Percentiles rank a stretch among this genome's conserved stretches.
These are phyloP conservation scores for Chiua sp. DNA, from an alignment of 1,284 basidiomycete species.

Conservation along the genomic window DNA sequence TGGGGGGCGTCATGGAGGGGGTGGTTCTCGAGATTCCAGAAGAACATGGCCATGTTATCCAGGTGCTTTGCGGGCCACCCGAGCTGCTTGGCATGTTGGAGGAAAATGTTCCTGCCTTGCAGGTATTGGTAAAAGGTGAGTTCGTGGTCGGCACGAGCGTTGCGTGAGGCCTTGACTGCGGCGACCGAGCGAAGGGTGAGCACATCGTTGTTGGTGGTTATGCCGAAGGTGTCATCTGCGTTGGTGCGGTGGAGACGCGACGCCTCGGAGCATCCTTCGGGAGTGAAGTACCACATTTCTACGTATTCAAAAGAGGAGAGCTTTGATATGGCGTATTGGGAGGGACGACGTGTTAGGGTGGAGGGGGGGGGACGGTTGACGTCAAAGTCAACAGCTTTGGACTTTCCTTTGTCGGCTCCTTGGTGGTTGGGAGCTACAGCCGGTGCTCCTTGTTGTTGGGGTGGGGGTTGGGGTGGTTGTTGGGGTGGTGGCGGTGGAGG, in stretches of 20 bases:
- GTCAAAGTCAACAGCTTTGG: not conserved
- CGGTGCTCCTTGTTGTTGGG: too few species aligned
- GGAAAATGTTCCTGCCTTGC: not conserved
- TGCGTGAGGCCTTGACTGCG: not conserved
- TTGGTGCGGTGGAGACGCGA: not conserved
- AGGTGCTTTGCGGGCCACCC: not conserved
- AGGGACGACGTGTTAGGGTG: slow-evolving; percentile 1
- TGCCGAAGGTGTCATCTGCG: not conserved
- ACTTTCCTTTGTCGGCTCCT: slow-evolving; percentile 4
- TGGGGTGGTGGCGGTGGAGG: too few species aligned
- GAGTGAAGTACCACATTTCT: slow-evolving; percentile 36
- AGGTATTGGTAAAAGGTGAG: not conserved
- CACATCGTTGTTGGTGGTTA: not conserved
- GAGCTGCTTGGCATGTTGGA: not conserved
- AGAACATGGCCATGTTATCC: not conserved
- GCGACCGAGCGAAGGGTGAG: not conserved
- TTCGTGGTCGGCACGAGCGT: not conserved
- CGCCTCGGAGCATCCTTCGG: slow-evolving; percentile 21
- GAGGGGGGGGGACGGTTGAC: not conserved
- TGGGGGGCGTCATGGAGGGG: not conserved
- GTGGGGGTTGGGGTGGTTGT: too few species aligned
- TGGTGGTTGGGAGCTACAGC: too few species aligned
- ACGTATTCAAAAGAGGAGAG: slow-evolving; percentile 26
- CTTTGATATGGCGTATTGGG: slow-evolving; percentile 28
- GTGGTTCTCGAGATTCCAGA: slow-evolving; percentile 2